phyloP scores from a whole-genome alignment of 768 basidiomycete species.

The Boletellus ananas region DNA sequence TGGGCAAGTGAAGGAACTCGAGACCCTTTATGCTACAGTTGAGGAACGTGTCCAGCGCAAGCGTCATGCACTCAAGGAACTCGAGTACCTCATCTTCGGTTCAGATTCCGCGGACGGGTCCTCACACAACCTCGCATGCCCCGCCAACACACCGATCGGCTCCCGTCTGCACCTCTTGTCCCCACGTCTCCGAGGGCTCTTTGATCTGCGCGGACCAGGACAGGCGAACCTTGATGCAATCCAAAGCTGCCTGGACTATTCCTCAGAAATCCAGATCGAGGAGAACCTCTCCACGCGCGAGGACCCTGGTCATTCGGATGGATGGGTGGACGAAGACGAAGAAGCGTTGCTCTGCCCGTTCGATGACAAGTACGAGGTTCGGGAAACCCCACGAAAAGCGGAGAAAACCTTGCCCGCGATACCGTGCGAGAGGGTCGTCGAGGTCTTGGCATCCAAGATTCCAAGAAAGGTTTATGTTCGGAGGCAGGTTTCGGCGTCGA shows the following conservation, averaged over 20 bases:
- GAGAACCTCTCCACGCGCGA: slow-evolving; percentile 6
- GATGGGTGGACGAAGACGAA: slow-evolving; percentile 28
- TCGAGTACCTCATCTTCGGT: slow-evolving; percentile 20
- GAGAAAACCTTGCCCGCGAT: slow-evolving; percentile 17
- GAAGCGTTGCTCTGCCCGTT: slow-evolving; percentile 22
- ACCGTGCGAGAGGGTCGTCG: slow-evolving; percentile 1
- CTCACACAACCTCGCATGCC: slow-evolving; percentile 15
- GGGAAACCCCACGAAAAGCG: not conserved
- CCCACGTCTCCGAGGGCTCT: slow-evolving; percentile 31
- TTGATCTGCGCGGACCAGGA: slow-evolving; percentile 27
- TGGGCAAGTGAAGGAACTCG: slow-evolving; percentile 25
- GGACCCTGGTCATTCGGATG: slow-evolving; percentile 9
- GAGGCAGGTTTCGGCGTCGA: slow-evolving; percentile 17
- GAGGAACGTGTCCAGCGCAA: slow-evolving; percentile 24
- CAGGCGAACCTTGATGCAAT: slow-evolving; percentile 18
- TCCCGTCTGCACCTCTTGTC: slow-evolving; percentile 14
- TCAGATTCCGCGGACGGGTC: slow-evolving; percentile 10
- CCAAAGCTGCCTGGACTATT: slow-evolving; percentile 27
- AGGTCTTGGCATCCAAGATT: slow-evolving; percentile 16
- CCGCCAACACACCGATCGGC: slow-evolving; percentile 20
- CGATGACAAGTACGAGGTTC: slow-evolving; percentile 21
- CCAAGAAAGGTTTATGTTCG: slow-evolving; percentile 16
- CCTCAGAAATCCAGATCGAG: slow-evolving; percentile 7
- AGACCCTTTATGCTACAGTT: slow-evolving; percentile 18
- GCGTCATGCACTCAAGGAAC: slow-evolving; percentile 19